These are phyloP conservation scores for Clitoria ternatea DNA, from an alignment of 306 rosid genomes.

Conservation along the genomic window DNA sequence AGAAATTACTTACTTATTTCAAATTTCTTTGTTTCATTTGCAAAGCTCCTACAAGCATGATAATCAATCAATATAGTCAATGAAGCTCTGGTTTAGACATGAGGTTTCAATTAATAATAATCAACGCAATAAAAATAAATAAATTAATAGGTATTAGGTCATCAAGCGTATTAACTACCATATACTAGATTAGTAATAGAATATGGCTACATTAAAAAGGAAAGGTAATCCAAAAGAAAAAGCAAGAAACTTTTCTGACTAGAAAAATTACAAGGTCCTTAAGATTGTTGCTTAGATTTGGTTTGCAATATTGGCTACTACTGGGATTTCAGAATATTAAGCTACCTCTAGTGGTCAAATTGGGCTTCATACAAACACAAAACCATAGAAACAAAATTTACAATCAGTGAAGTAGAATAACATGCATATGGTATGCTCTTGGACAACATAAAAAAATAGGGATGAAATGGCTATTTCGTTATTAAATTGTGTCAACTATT, in stretches of 20 bases:
- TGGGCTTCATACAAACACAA: too few relatives aligned
- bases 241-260: neutral
- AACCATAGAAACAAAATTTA: conserved; percentile 13
- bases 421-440: neutral
- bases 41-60: too few relatives aligned
- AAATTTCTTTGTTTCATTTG: too few relatives aligned
- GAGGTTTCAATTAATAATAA: conserved; percentile 37
- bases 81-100: too few relatives aligned
- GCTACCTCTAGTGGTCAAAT: neutral
- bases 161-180: neutral
- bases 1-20: too few relatives aligned
- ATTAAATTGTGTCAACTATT: too few relatives aligned
- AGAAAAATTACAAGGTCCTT: conserved; percentile 3
- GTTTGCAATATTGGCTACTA: neutral
- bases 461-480: neutral
- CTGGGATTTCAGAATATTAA: conserved; percentile 3
- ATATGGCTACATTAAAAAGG: conserved; percentile 17
- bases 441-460: neutral
- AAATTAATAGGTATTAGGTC: neutral
- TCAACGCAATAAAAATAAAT: neutral
- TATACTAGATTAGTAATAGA: neutral
- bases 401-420: conserved; percentile 6
- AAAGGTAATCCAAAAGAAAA: conserved; percentile 9
- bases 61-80: too few relatives aligned
- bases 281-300: neutral